Base-by-base conservation (phyloP, 1,284 basidiomycete species). In the Rhodotorula sp. region DNA sequence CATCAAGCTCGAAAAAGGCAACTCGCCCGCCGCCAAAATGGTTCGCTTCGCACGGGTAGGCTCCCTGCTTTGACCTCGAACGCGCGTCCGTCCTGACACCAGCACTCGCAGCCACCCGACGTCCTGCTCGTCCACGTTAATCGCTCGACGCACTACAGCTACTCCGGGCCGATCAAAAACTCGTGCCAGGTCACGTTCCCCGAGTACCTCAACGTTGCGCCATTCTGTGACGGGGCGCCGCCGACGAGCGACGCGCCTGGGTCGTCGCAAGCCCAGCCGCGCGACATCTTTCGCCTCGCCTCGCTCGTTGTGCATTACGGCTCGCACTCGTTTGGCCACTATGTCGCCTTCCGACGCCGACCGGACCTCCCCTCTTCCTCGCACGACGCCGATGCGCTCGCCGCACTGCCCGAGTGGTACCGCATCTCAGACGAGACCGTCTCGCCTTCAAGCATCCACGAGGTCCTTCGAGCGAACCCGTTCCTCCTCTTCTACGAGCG, bases 401-500 rank as follows among this genome's bases (percentile, higher is more conserved):
- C 46, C 7, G 55, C 45, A 9, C 23, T 49, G 25, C 66, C 72
- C 16, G 79, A 90, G 2, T 97, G 94, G 93, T 83, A 94, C 67
- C 84, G 91, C 67, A 88, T 93, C 71, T 91, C 90, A 77, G 93
- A 97, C 81, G 91, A 92, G 73, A 84, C 87, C 17, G 92, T 95
- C 64, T 84, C 86, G 52, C 90, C 92, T 78, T 89, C 90, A 52
- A 89, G 89, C 45, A 85, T 92, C 61, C 88, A 91, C 81, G 85
- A 85, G 66, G 90, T 93, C 75, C 81, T 92, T 61, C 84, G 85
- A 72, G 90, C 92, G 80, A 88, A 88, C 53, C 84, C 85, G 61
- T 93, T 95, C 80, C 91, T 97, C 89, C 85, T 96, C 54, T 96
- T 93, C 79, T 97, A 97, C 79, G 93, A 97, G 83, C 86, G 88